These are phyloP conservation scores for Aspergillus luchuensis DNA, from an alignment of 2,329 filamentous ascomycete species.

Conservation along the genomic window DNA sequence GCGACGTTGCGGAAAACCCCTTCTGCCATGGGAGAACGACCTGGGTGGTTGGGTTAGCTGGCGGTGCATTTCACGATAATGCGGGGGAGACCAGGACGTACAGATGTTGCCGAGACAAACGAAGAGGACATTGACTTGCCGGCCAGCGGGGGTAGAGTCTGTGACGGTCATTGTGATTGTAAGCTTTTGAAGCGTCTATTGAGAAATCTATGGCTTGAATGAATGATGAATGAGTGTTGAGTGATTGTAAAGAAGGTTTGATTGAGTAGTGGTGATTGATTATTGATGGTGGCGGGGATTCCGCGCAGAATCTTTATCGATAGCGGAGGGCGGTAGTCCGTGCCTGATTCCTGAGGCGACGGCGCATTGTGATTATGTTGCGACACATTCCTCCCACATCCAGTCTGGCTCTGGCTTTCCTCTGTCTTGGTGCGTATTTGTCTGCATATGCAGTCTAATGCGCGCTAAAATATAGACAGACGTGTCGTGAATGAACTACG, in stretches of 20 bases:
- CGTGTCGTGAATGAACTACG: neutral
- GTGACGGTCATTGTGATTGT: conserved; percentile 25
- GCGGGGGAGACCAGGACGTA: conserved; percentile 31
- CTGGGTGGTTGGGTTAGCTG: conserved; percentile 34
- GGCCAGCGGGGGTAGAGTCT: conserved; percentile 15
- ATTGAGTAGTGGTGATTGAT: neutral
- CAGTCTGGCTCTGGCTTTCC: neutral
- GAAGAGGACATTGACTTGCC: conserved; percentile 74
- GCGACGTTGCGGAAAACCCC: conserved; percentile 79
- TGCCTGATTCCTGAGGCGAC: neutral
- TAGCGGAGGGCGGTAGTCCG: neutral
- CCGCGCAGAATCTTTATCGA: conserved; percentile 12
- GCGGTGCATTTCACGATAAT: neutral
- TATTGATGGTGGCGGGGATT: neutral
- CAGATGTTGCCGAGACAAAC: conserved; percentile 98
- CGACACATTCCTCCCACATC: neutral
- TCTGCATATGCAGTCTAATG: conserved; percentile 2
- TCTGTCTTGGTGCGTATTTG: neutral
- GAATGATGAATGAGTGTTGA: neutral
- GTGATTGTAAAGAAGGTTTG: neutral
- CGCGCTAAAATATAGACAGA: neutral
- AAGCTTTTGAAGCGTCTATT: neutral
- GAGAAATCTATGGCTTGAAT: neutral
- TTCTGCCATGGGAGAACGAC: conserved; percentile 90
- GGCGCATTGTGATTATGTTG: neutral